These are phyloP conservation scores for Smittium mucronatum DNA, from an alignment of 371 early-diverging fungal genomes.

Conservation along the genomic window DNA sequence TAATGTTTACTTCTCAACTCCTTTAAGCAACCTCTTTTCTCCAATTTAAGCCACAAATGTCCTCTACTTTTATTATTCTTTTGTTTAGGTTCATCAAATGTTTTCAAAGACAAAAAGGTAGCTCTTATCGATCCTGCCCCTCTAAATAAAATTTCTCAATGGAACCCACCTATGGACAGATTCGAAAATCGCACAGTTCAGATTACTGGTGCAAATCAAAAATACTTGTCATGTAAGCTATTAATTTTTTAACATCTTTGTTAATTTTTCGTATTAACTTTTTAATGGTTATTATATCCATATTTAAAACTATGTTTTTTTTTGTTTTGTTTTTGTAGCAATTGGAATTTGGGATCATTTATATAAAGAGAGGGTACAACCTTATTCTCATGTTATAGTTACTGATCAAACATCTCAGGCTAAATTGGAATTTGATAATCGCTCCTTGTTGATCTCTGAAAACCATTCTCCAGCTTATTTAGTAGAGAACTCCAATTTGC, in stretches of 20 bases:
- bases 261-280: too few relatives aligned
- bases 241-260: too few relatives aligned
- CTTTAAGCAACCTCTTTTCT: too few relatives aligned
- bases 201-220: conserved; percentile 25
- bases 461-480: background rate
- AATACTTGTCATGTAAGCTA: conserved; percentile 17
- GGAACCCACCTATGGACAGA: conserved; percentile 24
- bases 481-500: conserved; percentile 6
- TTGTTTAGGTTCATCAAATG: background rate
- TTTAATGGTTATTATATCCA: too few relatives aligned
- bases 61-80: too few relatives aligned
- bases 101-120: conserved; percentile 13
- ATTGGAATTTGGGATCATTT: conserved; percentile 21
- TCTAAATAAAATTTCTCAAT: conserved; percentile 15
- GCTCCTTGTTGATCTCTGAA: background rate
- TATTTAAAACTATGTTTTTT: too few relatives aligned
- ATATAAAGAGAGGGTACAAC: conserved; percentile 23
- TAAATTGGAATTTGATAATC: conserved; percentile 16
- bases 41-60: too few relatives aligned
- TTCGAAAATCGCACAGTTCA: conserved; percentile 29
- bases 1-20: too few relatives aligned
- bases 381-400: conserved; percentile 23
- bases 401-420: conserved; percentile 18
- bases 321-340: background rate
- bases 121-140: conserved; percentile 26